Conservation (phyloP, 768 basidiomycete species). For the Lyophyllum semitale region DNA sequence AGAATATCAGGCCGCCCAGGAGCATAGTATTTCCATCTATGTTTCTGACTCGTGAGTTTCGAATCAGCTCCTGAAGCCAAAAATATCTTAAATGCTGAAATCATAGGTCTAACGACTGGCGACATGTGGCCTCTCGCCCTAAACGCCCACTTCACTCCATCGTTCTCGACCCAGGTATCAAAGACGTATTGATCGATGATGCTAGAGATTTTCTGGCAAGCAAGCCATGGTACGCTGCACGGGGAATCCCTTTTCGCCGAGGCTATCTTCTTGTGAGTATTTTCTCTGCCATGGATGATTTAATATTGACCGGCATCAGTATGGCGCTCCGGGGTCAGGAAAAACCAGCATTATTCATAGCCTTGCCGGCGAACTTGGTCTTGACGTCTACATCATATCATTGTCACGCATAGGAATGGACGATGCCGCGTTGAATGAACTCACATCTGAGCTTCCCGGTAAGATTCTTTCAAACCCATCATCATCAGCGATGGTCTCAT, state of each 20-base stretch:
- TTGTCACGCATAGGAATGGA: slow-evolving; percentile 59
- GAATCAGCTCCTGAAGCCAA: neutral
- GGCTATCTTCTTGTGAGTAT: slow-evolving; percentile 59
- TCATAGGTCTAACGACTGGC: slow-evolving; percentile 48
- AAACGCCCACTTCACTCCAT: slow-evolving; percentile 71
- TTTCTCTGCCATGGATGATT: slow-evolving; percentile 26
- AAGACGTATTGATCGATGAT: slow-evolving; percentile 66
- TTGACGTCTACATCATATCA: slow-evolving; percentile 73
- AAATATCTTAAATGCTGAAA: slow-evolving; percentile 51
- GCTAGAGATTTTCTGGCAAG: slow-evolving; percentile 70
- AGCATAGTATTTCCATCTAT: slow-evolving; percentile 44
- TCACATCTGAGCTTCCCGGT: slow-evolving; percentile 57
- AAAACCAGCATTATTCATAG: slow-evolving; percentile 80
- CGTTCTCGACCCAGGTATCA: slow-evolving; percentile 69
- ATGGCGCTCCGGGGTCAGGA: slow-evolving; percentile 73
- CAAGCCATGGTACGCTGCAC: slow-evolving; percentile 71
- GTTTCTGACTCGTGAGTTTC: slow-evolving; percentile 36
- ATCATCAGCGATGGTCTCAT: neutral
- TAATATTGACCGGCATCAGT: slow-evolving; percentile 42
- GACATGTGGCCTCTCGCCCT: slow-evolving; percentile 47
- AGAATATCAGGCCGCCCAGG: slow-evolving; percentile 36
- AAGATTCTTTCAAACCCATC: slow-evolving; percentile 12
- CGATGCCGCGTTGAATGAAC: slow-evolving; percentile 51
- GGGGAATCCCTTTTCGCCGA: slow-evolving; percentile 81
- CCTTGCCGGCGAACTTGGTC: slow-evolving; percentile 72